Percentiles rank a stretch among this genome's conserved stretches.
These are phyloP conservation scores for Aquilaria agallochum DNA, from an alignment of 441 rosid genomes.

Conservation along the genomic window DNA sequence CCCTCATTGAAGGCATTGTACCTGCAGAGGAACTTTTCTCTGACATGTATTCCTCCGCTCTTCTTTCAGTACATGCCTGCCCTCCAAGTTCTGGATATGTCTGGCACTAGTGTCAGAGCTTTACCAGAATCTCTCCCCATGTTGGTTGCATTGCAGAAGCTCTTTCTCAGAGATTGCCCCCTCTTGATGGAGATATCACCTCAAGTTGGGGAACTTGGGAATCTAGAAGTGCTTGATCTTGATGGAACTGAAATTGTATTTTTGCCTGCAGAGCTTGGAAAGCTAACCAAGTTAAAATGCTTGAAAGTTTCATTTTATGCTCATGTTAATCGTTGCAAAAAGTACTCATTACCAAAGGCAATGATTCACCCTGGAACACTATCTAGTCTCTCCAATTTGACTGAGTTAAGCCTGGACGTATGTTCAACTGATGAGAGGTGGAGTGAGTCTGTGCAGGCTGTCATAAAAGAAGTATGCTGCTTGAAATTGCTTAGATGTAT, in stretches of 20 bases:
- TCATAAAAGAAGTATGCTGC: neutral
- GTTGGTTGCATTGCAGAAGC: slow-evolving; percentile 1
- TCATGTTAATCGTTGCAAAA: neutral
- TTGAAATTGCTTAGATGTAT: neutral
- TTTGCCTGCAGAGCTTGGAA: slow-evolving; percentile 4
- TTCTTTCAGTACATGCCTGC: slow-evolving; percentile 4
- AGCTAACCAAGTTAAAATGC: slow-evolving; percentile 1
- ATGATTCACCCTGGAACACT: neutral
- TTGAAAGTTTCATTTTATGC: slow-evolving; percentile 12
- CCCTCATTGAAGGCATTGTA: slow-evolving; percentile 1
- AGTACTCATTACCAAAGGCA: too few species aligned
- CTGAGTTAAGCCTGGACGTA: slow-evolving; percentile 5
- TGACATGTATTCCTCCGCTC: neutral
- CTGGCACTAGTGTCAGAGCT: slow-evolving; percentile 1
- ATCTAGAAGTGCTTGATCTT: slow-evolving; percentile 23
- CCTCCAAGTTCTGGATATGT: slow-evolving; percentile 18
- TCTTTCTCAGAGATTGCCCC: slow-evolving; percentile 10
- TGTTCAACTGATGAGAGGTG: neutral
- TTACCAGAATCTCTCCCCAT: slow-evolving; percentile 12
- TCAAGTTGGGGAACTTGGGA: slow-evolving; percentile 9
- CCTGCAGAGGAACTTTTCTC: slow-evolving; percentile 5
- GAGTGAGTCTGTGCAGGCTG: slow-evolving; percentile 4
- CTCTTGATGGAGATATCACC: slow-evolving; percentile 7
- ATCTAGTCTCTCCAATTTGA: neutral
- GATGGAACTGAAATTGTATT: slow-evolving; percentile 11